These are phyloP conservation scores for Vigna trinervia DNA, from an alignment of 306 rosid genomes.

Conservation along the genomic window DNA sequence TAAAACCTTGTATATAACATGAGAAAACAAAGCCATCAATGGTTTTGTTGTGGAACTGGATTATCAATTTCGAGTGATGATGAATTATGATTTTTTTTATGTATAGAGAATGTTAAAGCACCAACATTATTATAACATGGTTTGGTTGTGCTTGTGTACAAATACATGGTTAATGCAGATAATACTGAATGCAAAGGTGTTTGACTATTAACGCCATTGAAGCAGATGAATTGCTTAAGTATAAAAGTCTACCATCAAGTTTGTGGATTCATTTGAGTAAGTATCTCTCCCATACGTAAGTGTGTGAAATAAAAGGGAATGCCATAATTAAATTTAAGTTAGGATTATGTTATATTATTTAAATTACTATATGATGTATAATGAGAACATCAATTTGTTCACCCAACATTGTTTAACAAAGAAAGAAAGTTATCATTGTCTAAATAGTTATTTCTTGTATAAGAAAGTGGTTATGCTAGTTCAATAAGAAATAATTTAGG, in stretches of 20 bases:
- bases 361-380: no score
- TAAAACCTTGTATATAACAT: slow-evolving; percentile 31
- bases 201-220: background rate
- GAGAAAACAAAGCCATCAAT: background rate
- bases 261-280: background rate
- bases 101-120: background rate
- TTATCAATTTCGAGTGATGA: background rate
- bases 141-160: background rate
- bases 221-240: background rate
- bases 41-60: background rate
- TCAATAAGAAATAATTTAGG: no score
- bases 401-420: no score
- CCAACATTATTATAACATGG: background rate
- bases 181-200: background rate
- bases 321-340: no score
- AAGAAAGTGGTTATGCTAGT: no score
- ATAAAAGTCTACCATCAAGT: background rate
- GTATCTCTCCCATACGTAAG: no score
- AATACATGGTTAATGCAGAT: background rate
- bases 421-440: no score
- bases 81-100: slow-evolving; percentile 17
- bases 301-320: no score
- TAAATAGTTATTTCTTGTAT: no score
- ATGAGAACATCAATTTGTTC: no score
- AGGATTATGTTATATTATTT: no score